Evolutionary conservation across 371 early-diverging fungal genomes (phyloP), one percentile per base, ranked within the genome.

Genomic region (Batrachochytrium dendrobatidis): DNA sequence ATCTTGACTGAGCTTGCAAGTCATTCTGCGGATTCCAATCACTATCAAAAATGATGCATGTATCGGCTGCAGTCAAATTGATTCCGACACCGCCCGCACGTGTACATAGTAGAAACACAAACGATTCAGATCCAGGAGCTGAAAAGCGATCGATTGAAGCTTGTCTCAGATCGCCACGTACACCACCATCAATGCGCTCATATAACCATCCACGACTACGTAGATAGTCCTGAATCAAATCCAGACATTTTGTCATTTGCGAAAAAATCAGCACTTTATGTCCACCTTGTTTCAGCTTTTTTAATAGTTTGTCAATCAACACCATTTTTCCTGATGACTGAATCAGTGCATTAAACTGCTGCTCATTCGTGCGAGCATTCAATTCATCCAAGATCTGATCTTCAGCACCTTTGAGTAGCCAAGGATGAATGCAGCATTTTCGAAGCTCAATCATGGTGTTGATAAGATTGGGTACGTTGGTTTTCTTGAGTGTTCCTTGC

Each of bases 351-450:
- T 83, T 75, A 70, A 87, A 86, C 60, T 89, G 86, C 15, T 82
- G 83, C 54, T 86, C 84, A 4, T 71, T 67, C 1, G 80, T 77
- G 20, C 67, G 70, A 29, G 73, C 66, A 22, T 48, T 61, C 34
- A 68, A 75, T 62, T 90, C 90, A 32, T 69, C 60, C 3, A 85
- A 71, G 60, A 90, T 89, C 25, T 84, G 81, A 34, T 91, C 91
- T 67, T 92, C 92, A 28, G 94, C 95, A 32, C 67, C 73, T 34
- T 71, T 83, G 64, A 99, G 89, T 34, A 99, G 74, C 70, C 87
- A 99, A 1, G 99, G 99, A 71, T 99, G 99, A 66, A 97, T 99
- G 65, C 97, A 94, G 60, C 94, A 95, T 69, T 99, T 99, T 64
- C 98, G 91, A 32, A 99, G 85, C 80, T 95, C 95, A 60, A 92